phyloP scores from a whole-genome alignment of 345 rosid genomes.

The Citrus australasica region DNA sequence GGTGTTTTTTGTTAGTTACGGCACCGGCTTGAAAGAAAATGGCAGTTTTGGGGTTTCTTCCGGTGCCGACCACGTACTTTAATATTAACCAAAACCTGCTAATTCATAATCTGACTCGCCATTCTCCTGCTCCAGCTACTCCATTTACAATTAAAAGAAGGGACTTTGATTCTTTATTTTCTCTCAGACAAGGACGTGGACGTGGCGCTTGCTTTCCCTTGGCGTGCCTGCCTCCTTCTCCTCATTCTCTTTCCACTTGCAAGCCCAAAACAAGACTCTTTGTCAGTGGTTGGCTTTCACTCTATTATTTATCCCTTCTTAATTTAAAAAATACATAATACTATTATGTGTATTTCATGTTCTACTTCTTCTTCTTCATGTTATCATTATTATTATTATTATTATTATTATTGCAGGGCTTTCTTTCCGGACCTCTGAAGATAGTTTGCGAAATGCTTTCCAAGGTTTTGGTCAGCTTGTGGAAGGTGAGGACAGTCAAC shows the following conservation, averaged over 20 bases:
- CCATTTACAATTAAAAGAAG: background rate
- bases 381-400: too few relatives aligned
- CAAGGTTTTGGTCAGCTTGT: slow-evolving; percentile 58
- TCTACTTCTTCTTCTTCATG: background rate
- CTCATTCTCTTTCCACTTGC: slow-evolving; percentile 26
- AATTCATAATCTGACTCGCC: background rate
- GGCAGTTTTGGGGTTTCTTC: background rate
- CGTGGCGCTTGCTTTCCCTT: slow-evolving; percentile 2
- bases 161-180: background rate
- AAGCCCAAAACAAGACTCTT: slow-evolving; percentile 49
- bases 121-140: background rate
- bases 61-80: background rate
- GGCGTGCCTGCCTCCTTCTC: slow-evolving; percentile 25
- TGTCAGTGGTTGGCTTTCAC: slow-evolving; percentile 49
- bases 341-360: background rate
- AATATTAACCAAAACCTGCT: background rate
- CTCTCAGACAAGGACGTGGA: background rate
- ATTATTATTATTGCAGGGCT: slow-evolving; percentile 42
- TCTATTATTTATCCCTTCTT: background rate
- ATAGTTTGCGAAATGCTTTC: slow-evolving; percentile 65
- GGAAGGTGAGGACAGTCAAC: slow-evolving; percentile 37
- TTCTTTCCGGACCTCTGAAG: slow-evolving; percentile 77
- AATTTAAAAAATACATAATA: too few relatives aligned
- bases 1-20: too few relatives aligned
- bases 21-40: too few relatives aligned